Base-by-base conservation (phyloP, 2,329 filamentous ascomycete species). In the Colletotrichum sp. region DNA sequence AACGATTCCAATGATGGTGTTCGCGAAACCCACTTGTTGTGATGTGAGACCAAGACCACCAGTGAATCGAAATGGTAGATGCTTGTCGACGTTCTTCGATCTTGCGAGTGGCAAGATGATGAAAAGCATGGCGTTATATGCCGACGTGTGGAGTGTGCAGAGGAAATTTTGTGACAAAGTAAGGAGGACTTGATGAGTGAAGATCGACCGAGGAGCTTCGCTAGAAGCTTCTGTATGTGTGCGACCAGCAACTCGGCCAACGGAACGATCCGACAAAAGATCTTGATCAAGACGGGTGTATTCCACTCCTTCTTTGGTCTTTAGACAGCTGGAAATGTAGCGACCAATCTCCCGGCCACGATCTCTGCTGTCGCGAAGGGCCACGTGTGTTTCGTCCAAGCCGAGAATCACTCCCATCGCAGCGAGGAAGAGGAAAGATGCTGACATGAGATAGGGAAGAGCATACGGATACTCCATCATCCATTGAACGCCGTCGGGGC, bases 111-210 rank as follows among this genome's bases (percentile, higher is more conserved):
- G 79, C 79, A 3, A 80, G 68, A 13, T 80, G 72, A 57, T 74
- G 64, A 80, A 80, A n/a, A 81, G 74, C 9, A 80, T 76, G 1
- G 79, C 73, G 68, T 80, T 81, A 65, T 80, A 81, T 3, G 79
- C 77, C 14, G 77, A 78, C 13, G 74, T 74, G 59, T 78, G 77
- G 6, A 78, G 57, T 5, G 77, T 39, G 21, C 60, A 64, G 8
- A 75, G 66, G 48, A 75, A 78, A 3, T 59, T 68, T 32, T 78
- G 77, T 2, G 60, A 16, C 21, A 81, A 28, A 7, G 69, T 80
- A 13, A 80, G 66, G 4, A 55, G 69, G 13, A 80, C 77, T 18
- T 77, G 78, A 21, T 60, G 73, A 2, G 78, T 79, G 12, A 78
- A 77, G 24, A 81, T 73, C 67, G 26, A 80, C 52, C 14, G 69